phyloP scores from a whole-genome alignment of 2,329 filamentous ascomycete genomes.

The Xylaria sp. region DNA sequence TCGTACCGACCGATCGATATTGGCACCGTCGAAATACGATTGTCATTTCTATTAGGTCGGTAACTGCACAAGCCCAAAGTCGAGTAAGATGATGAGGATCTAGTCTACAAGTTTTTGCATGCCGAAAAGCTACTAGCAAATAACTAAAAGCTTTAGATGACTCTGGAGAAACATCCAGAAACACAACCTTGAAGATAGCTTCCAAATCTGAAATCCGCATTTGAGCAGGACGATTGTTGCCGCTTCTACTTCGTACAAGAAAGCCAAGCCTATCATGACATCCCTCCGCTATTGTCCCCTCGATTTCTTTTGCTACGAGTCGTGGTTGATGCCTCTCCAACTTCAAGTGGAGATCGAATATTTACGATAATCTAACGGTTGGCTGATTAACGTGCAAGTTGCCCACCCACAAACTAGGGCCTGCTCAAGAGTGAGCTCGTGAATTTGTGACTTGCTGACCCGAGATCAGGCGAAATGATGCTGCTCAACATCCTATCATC shows the following conservation, averaged over 20 bases:
- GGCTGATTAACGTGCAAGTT: slow-evolving; percentile 32
- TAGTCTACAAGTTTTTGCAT: slow-evolving; percentile 49
- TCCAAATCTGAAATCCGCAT: slow-evolving; percentile 46
- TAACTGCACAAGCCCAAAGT: slow-evolving; percentile 38
- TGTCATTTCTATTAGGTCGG: slow-evolving; percentile 39
- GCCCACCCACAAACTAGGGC: slow-evolving; percentile 15
- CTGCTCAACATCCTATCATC: slow-evolving; percentile 24
- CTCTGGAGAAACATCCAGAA: slow-evolving; percentile 39
- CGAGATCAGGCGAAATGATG: slow-evolving; percentile 30
- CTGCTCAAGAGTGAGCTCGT: slow-evolving; percentile 16
- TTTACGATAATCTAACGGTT: slow-evolving; percentile 18
- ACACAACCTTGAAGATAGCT: slow-evolving; percentile 50
- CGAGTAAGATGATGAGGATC: slow-evolving; percentile 40
- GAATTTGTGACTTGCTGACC: slow-evolving; percentile 35
- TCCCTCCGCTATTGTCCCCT: slow-evolving; percentile 7
- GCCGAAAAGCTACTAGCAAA: slow-evolving; percentile 42
- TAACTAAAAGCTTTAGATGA: slow-evolving; percentile 38
- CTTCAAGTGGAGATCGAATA: slow-evolving; percentile 24
- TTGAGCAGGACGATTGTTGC: slow-evolving; percentile 39
- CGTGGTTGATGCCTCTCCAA: slow-evolving; percentile 20
- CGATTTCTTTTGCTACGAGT: slow-evolving; percentile 9
- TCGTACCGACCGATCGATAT: slow-evolving; percentile 41
- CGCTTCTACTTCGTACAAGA: slow-evolving; percentile 14
- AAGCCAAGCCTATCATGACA: slow-evolving; percentile 19
- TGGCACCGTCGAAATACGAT: slow-evolving; percentile 45